Evolutionary conservation across 768 basidiomycete species (phyloP), one percentile per base, ranked within the genome.

Genomic region (Trametes gibbosa): DNA sequence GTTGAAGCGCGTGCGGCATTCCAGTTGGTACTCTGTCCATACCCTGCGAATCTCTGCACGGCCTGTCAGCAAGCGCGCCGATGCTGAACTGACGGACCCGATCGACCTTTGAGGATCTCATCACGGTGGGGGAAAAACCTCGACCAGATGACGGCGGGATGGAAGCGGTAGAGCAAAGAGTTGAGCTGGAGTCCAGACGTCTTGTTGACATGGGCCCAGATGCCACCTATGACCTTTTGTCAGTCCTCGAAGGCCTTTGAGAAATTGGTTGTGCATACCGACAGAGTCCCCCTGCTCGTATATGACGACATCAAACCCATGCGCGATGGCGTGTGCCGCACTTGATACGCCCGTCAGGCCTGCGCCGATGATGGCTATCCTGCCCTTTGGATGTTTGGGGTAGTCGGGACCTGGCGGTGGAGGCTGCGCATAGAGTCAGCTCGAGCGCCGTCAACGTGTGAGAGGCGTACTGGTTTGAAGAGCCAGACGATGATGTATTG

Each of bases 291-390:
- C 42, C 51, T 69, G 64, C 47, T 82, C 81, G 63, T 74, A 81
- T 2, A 83, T 74, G 24, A 79, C 76, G 12, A 82, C 81, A 32
- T 83, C 80, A 58, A 83, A 82, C 17, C 79, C 78, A 59, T 82
- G 80, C 0, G 79, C 74, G 24, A 81, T 74, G 27, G 75, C 74
- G 61, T 82, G 78, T 65, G 81, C 80, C 29, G 80, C 81, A 25
- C 78, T 79, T n/a, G 79, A 81, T 14, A 84, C 68, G 19, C 81
- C 80, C 0, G 80, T 82, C 10, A 82, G 68, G 12, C 82, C 81
- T 1, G 80, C 78, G 8, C 81, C 80, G 48, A 82, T 73, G 51
- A 81, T 70, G 0, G 81, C 81, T 27, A 83, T 74, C n/a, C 77
- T 69, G 7, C 77, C 81, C 47, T 62, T 57, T 5, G 61, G 61